These are phyloP conservation scores for Lepidopterella palustris DNA, from an alignment of 495 filamentous ascomycete genomes.

Conservation along the genomic window DNA sequence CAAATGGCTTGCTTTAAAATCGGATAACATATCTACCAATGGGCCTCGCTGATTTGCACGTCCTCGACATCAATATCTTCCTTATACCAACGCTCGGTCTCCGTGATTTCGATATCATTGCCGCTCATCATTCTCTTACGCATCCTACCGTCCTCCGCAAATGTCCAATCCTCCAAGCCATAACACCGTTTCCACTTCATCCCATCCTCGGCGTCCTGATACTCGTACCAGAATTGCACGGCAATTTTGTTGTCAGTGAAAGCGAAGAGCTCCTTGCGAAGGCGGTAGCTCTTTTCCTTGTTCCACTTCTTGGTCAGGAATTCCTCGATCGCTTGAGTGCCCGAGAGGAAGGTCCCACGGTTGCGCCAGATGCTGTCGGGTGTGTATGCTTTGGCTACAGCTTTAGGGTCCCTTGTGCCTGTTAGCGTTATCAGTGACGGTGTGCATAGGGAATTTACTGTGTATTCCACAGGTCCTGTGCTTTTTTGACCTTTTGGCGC, in stretches of 20 bases:
- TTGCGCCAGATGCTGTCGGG: constrained; percentile 78
- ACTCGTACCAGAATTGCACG: constrained; percentile 94
- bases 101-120: constrained; percentile 68
- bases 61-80: constrained; percentile 68
- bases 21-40: no score
- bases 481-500: constrained; percentile 72
- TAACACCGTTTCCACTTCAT: constrained; percentile 86
- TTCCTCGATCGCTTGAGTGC: constrained; percentile 58
- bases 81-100: constrained; percentile 59
- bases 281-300: constrained; percentile 62
- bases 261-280: constrained; percentile 85
- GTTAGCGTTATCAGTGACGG: constrained; percentile 10
- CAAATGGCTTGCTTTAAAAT: no score
- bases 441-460: constrained; percentile 41
- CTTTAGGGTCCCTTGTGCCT: constrained; percentile 49
- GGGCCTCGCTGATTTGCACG: constrained; percentile 63
- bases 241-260: constrained; percentile 68
- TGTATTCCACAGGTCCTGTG: constrained; percentile 82
- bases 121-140: constrained; percentile 87
- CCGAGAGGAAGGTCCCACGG: constrained; percentile 61
- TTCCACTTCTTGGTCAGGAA: constrained; percentile 77
- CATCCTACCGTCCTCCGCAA: constrained; percentile 73
- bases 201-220: constrained; percentile 56
- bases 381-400: constrained; percentile 69
- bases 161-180: constrained; percentile 91